A percentile compares a stretch with the other conserved stretches of the same genome.
Evolutionary conservation across 805 yeast genomes (phyloP).

Genomic region (Sugiyamaella americana): DNA sequence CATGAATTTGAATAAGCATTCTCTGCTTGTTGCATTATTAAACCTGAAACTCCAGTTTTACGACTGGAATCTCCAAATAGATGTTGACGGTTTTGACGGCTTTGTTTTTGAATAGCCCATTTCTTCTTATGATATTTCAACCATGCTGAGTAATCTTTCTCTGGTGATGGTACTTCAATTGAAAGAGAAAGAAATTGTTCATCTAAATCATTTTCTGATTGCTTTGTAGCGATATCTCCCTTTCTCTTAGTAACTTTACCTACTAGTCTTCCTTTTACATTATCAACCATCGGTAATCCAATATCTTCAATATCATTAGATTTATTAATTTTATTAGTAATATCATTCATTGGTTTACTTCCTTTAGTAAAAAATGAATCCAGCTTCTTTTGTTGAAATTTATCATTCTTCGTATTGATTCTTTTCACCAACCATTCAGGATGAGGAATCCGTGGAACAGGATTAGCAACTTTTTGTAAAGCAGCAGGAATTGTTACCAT

Average conservation of each 20-base stretch:
- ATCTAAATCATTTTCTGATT: neutral
- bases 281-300: neutral
- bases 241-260: constrained; percentile 5
- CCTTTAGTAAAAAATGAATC: constrained; percentile 47
- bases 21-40: constrained; percentile 75
- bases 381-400: constrained; percentile 64
- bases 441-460: constrained; percentile 89
- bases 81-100: constrained; percentile 62
- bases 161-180: constrained; percentile 26
- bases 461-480: constrained; percentile 76
- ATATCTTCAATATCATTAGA: constrained; percentile 16
- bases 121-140: constrained; percentile 74
- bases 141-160: constrained; percentile 39
- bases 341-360: constrained; percentile 34
- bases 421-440: constrained; percentile 85
- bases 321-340: constrained; percentile 12
- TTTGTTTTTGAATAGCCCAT: constrained; percentile 76
- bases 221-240: neutral
- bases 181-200: constrained; percentile 26
- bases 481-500: constrained; percentile 98
- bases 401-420: constrained; percentile 56
- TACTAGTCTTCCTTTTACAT: neutral
- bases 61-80: constrained; percentile 65
- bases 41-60: constrained; percentile 48
- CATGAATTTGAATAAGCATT: constrained; percentile 64